Evolutionary conservation across 2,329 filamentous ascomycete species (phyloP).

Genomic region (Mycocentrospora acerina): DNA sequence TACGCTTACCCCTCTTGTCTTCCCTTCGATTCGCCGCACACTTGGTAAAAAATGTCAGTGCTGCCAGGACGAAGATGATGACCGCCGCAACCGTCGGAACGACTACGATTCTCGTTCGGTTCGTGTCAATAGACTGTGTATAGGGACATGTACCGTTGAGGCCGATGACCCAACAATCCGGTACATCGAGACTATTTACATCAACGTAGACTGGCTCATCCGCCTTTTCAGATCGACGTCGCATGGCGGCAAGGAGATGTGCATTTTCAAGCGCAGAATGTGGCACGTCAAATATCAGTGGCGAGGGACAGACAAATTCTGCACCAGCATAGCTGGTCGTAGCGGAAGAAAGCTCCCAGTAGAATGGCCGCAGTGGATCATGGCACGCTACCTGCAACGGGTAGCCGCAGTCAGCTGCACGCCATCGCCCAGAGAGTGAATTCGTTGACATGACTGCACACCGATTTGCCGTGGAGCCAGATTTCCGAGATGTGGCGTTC

Average conservation of each 20-base stretch:
- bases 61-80: slow-evolving; percentile 62
- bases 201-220: slow-evolving; percentile 55
- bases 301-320: slow-evolving; percentile 49
- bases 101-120: slow-evolving; percentile 53
- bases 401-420: slow-evolving; percentile 56
- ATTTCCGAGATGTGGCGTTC: slow-evolving; percentile 42
- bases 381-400: slow-evolving; percentile 60
- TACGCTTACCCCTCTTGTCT: slow-evolving; percentile 53
- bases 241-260: slow-evolving; percentile 50
- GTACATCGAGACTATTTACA: slow-evolving; percentile 60
- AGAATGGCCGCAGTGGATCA: slow-evolving; percentile 54
- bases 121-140: slow-evolving; percentile 43
- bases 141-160: slow-evolving; percentile 62
- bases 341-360: slow-evolving; percentile 55
- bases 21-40: slow-evolving; percentile 62
- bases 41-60: slow-evolving; percentile 64
- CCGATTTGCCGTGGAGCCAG: slow-evolving; percentile 40
- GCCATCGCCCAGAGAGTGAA: slow-evolving; percentile 57
- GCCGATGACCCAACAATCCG: slow-evolving; percentile 62
- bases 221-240: slow-evolving; percentile 2
- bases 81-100: slow-evolving; percentile 64
- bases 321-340: slow-evolving; percentile 48
- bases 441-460: slow-evolving; percentile 58
- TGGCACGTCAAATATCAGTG: slow-evolving; percentile 58
- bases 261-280: slow-evolving; percentile 65